Evolutionary conservation across 2,329 filamentous ascomycete genomes (phyloP).

Genomic region (Colletotrichum sp.): DNA sequence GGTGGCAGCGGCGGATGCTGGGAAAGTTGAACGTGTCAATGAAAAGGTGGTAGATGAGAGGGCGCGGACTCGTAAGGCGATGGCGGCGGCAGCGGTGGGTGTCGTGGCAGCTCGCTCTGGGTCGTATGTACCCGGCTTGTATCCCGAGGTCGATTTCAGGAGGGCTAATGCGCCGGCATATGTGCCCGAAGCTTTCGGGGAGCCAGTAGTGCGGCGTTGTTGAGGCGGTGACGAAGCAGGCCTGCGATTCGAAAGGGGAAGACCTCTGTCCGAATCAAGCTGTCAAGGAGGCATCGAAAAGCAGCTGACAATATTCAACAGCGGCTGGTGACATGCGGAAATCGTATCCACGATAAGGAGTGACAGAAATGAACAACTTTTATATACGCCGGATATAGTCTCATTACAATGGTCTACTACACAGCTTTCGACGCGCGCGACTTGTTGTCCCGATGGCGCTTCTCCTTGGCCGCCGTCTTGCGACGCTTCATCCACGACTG

Average conservation of each 20-base stretch:
- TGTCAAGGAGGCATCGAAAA: background rate
- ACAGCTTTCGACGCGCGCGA: slow-evolving; percentile 50
- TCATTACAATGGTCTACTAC: slow-evolving; percentile 22
- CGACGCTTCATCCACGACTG: slow-evolving; percentile 69
- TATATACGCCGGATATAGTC: background rate
- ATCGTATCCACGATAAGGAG: accelerated
- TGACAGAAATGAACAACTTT: background rate
- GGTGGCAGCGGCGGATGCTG: background rate
- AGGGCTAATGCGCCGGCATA: accelerated
- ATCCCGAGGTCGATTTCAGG: accelerated
- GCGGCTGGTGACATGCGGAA: background rate
- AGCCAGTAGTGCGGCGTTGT: too few species aligned
- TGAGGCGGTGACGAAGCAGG: too few species aligned
- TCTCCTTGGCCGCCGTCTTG: slow-evolving; percentile 69
- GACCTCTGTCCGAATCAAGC: background rate
- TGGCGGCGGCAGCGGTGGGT: too few species aligned
- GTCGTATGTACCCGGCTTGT: too few species aligned
- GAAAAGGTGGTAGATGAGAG: background rate
- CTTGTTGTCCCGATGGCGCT: slow-evolving; percentile 69
- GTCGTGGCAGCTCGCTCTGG: too few species aligned
- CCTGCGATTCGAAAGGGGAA: too few species aligned
- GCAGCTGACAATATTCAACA: background rate
- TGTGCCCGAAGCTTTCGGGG: too few species aligned
- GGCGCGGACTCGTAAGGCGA: background rate
- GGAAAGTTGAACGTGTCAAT: background rate